Evolutionary conservation across 148 eudicot species (phyloP).

Genomic region (Camellia granthamiana): DNA sequence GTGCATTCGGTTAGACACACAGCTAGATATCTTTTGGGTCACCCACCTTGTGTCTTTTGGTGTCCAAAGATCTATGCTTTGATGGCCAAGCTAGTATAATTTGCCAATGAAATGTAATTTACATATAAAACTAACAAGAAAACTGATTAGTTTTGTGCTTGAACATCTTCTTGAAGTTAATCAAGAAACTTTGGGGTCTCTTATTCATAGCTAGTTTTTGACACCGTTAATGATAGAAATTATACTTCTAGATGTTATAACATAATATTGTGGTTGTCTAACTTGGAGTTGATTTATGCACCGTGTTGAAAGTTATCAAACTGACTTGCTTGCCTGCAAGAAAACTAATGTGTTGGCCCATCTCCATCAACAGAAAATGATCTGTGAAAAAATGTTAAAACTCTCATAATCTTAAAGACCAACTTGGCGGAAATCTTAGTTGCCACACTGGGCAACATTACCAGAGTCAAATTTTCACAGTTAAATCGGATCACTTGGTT

Average conservation of each 20-base stretch:
- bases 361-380: not conserved
- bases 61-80: no score
- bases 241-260: not conserved
- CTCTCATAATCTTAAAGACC: constrained; percentile 1
- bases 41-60: no score
- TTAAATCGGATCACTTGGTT: not conserved
- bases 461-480: not conserved
- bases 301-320: not conserved
- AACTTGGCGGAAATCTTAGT: not conserved
- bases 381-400: not conserved
- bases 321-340: no score
- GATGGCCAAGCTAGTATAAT: no score
- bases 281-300: not conserved
- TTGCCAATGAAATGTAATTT: no score
- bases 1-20: no score
- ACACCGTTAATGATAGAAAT: not conserved
- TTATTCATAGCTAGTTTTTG: not conserved
- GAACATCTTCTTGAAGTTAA: no score
- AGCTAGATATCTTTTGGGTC: no score
- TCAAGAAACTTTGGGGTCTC: not conserved
- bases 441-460: not conserved
- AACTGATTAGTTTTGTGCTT: no score
- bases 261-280: not conserved
- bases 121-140: no score
- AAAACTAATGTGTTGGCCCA: not conserved